A percentile compares a stretch with the other conserved stretches of the same genome.
These are phyloP conservation scores for Asterochloris sp. DNA, from an alignment of 139 green algal genomes.

Conservation along the genomic window DNA sequence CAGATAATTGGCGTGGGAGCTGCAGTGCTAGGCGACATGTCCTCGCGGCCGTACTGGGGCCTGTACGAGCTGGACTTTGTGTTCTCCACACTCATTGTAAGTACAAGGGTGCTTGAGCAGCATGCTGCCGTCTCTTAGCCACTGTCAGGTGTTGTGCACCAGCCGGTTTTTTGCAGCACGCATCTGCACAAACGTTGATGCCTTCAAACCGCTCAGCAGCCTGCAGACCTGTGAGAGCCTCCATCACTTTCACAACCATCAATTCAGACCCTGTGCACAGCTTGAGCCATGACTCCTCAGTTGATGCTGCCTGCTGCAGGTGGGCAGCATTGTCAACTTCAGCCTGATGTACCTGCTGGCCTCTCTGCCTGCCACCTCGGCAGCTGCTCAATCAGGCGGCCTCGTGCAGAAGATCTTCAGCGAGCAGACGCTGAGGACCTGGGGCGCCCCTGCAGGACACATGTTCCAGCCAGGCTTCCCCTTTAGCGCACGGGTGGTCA, in stretches of 20 bases:
- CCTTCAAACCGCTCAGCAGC: too few relatives aligned
- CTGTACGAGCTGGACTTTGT: conserved; percentile 98
- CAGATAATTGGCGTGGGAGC: conserved; percentile 91
- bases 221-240: too few relatives aligned
- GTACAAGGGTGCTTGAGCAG: background rate
- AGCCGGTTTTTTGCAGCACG: background rate
- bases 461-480: conserved; percentile 88
- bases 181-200: too few relatives aligned
- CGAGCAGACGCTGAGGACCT: conserved; percentile 60
- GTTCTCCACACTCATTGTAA: conserved; percentile 78
- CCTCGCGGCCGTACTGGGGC: conserved; percentile 88
- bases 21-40: conserved; percentile 93
- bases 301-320: conserved; percentile 23
- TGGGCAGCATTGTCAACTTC: conserved; percentile 97
- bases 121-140: background rate
- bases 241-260: background rate
- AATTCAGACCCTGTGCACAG: too few relatives aligned
- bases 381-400: conserved; percentile 29
- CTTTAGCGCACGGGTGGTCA: conserved; percentile 52
- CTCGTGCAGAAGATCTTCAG: conserved; percentile 61
- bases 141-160: background rate
- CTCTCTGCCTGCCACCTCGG: conserved; percentile 52
- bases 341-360: conserved; percentile 92
- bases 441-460: conserved; percentile 79
- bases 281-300: too few relatives aligned